These are phyloP conservation scores for Boletus rufocinnamomeus DNA, from an alignment of 768 basidiomycete genomes.

Conservation along the genomic window DNA sequence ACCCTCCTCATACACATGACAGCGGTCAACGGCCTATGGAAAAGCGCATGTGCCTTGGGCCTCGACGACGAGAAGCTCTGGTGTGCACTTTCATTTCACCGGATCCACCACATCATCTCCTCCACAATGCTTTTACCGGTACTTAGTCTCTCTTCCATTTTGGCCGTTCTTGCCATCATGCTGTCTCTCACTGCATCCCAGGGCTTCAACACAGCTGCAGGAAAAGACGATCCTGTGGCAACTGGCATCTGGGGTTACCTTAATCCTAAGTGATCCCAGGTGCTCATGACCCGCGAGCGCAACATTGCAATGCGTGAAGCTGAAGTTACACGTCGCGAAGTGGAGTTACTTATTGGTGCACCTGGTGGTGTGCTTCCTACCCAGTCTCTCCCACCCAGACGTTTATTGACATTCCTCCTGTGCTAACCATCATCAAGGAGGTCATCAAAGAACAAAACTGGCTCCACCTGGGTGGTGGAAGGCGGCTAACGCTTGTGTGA, in stretches of 20 bases:
- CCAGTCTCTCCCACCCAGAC: constrained; percentile 53
- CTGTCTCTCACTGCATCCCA: constrained; percentile 73
- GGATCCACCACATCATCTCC: constrained; percentile 82
- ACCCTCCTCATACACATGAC: too few species aligned
- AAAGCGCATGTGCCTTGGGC: too few species aligned
- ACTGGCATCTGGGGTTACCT: constrained; percentile 71
- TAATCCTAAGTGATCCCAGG: constrained; percentile 81
- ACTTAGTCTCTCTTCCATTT: constrained; percentile 78
- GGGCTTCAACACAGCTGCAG: constrained; percentile 30
- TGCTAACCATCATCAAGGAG: constrained; percentile 85
- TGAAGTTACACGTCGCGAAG: constrained; percentile 87
- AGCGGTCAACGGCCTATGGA: too few species aligned
- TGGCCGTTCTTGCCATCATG: constrained; percentile 90
- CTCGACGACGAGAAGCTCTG: too few species aligned
- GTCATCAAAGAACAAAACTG: constrained; percentile 78
- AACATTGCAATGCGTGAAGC: constrained; percentile 82
- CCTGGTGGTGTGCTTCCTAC: constrained; percentile 75
- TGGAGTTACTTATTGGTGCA: constrained; percentile 78
- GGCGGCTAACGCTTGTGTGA: constrained; percentile 66
- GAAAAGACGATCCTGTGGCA: constrained; percentile 40
- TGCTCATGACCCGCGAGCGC: constrained; percentile 75
- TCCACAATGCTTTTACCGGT: constrained; percentile 88
- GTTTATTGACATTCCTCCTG: constrained; percentile 57
- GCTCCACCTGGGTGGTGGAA: constrained; percentile 80
- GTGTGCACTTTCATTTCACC: too few species aligned